Conservation (phyloP, 23 red algal genomes). For the Agarophyton chilense region DNA sequence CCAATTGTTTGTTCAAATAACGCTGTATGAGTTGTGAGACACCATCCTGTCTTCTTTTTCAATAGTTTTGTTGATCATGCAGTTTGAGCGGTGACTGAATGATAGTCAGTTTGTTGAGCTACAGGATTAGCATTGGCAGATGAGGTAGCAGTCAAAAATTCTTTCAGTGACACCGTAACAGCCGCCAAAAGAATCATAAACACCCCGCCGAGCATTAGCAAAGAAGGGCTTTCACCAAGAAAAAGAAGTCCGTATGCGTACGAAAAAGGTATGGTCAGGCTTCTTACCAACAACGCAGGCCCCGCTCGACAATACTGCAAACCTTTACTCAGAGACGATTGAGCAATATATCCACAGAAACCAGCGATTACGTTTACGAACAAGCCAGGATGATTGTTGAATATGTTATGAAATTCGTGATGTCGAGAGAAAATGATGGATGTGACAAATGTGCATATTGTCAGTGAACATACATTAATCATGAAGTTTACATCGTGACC, state of each 20-base stretch:
- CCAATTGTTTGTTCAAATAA: too few species aligned
- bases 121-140: not conserved
- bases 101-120: not conserved
- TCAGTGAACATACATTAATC: not conserved
- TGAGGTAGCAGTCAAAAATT: not conserved
- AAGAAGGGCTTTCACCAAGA: slow-evolving; percentile 33
- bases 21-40: too few species aligned
- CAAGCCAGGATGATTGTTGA: not conserved
- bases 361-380: slow-evolving; percentile 25
- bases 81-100: not conserved
- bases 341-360: slow-evolving; percentile 10
- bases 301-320: slow-evolving; percentile 48
- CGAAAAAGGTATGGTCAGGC: slow-evolving; percentile 42
- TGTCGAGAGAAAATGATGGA: not conserved
- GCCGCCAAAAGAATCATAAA: not conserved
- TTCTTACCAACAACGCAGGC: slow-evolving; percentile 43
- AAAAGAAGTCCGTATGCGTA: slow-evolving; percentile 41
- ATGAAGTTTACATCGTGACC: slow-evolving; percentile 20
- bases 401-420: not conserved
- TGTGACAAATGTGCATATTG: not conserved
- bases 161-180: not conserved
- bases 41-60: too few species aligned
- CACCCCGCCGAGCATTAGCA: not conserved
- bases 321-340: slow-evolving; percentile 33
- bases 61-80: not conserved